Percentiles rank a stretch among this genome's conserved stretches.
Evolutionary conservation across 1,284 basidiomycete genomes (phyloP).

Genomic region (Laetiporus sulphureus): DNA sequence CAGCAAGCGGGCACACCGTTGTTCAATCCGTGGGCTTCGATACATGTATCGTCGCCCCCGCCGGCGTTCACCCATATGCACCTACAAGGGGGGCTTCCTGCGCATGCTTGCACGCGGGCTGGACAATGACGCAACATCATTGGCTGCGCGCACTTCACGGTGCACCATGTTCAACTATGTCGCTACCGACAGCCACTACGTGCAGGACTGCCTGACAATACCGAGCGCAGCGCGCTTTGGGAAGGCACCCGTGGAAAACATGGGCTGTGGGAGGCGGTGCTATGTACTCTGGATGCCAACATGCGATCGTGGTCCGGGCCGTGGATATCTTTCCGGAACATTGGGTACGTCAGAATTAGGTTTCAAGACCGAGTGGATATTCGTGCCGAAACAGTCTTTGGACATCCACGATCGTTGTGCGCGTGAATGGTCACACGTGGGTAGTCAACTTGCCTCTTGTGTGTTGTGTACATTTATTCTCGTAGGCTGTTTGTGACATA

Average conservation of each 20-base stretch:
- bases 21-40: constrained; percentile 22
- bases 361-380: neutral
- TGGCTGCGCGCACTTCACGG: constrained; percentile 17
- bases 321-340: neutral
- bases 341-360: neutral
- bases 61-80: constrained; percentile 20
- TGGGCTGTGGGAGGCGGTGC: neutral
- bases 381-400: neutral
- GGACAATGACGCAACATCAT: constrained; percentile 20
- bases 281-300: neutral
- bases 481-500: too few relatives aligned
- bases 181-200: constrained; percentile 8
- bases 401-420: neutral
- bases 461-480: too few relatives aligned
- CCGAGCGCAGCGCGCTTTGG: constrained; percentile 16
- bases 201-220: constrained; percentile 9
- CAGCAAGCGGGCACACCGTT: constrained; percentile 16
- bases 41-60: constrained; percentile 15
- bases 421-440: neutral
- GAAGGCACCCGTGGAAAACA: constrained; percentile 10
- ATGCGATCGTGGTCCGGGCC: neutral
- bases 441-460: too few relatives aligned
- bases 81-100: constrained; percentile 21
- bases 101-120: constrained; percentile 17
- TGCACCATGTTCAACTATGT: constrained; percentile 19